Percentiles rank a stretch among this genome's conserved stretches.
These are phyloP conservation scores for Nepenthes alata DNA, from an alignment of 179 eudicot species.

Conservation along the genomic window DNA sequence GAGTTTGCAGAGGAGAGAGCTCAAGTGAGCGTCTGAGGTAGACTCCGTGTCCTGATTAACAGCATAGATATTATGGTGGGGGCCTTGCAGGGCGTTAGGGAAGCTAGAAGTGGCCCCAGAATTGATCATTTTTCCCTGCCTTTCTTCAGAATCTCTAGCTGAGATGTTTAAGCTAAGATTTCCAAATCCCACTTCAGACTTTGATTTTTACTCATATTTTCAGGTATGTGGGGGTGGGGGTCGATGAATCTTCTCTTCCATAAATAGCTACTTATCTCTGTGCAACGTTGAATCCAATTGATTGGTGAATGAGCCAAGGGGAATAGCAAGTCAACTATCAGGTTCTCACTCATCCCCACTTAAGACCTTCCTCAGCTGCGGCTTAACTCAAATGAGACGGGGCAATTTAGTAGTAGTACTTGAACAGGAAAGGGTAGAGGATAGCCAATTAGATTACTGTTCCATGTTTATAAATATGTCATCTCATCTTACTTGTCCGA, in stretches of 20 bases:
- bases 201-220: neutral
- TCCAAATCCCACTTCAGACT: neutral
- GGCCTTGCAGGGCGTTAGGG: constrained; percentile 15
- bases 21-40: constrained; percentile 16
- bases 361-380: constrained; percentile 26
- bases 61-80: constrained; percentile 10
- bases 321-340: constrained; percentile 21
- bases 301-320: neutral
- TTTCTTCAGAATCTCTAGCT: neutral
- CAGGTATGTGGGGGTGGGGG: neutral
- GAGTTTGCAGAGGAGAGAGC: constrained; percentile 35
- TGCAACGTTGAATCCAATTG: neutral
- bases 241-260: no score
- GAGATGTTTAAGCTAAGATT: neutral
- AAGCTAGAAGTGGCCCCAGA: constrained; percentile 13
- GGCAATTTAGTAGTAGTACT: neutral
- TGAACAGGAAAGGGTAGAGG: no score
- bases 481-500: no score
- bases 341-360: constrained; percentile 18
- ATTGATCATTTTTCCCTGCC: constrained; percentile 7
- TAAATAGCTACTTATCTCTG: no score
- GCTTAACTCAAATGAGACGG: constrained; percentile 4
- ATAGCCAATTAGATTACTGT: no score
- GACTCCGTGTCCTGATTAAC: constrained; percentile 3
- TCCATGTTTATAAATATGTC: no score